These are phyloP conservation scores for Chlamydomonas schloesseri DNA, from an alignment of 139 green algal species.

Conservation along the genomic window DNA sequence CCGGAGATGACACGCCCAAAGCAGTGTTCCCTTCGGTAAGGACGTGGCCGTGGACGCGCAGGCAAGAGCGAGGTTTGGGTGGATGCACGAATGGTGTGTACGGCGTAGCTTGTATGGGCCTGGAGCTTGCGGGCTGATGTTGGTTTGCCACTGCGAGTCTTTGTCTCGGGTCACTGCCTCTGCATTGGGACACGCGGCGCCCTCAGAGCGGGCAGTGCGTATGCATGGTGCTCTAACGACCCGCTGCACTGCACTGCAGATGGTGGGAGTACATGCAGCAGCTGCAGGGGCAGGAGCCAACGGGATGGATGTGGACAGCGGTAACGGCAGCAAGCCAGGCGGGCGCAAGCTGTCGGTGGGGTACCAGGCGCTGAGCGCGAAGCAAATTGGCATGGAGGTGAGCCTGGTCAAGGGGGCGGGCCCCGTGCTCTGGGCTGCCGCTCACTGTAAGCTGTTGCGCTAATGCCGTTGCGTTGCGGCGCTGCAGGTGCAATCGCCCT, in stretches of 20 bases:
- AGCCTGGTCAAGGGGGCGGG: not conserved
- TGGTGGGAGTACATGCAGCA: slow-evolving; percentile 14
- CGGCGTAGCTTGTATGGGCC: too few relatives aligned
- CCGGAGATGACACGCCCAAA: slow-evolving; percentile 96
- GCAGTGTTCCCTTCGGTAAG: slow-evolving; percentile 89
- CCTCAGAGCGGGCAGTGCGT: too few relatives aligned
- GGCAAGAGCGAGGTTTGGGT: too few relatives aligned
- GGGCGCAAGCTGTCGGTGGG: slow-evolving; percentile 41
- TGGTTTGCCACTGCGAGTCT: not conserved
- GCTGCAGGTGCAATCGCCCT: slow-evolving; percentile 72
- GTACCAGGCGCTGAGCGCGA: slow-evolving; percentile 53
- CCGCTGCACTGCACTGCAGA: not conserved
- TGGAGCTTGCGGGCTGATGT: too few relatives aligned
- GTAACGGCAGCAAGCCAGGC: not conserved
- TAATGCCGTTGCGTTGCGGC: not conserved
- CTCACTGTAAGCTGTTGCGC: not conserved
- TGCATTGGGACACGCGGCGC: too few relatives aligned
- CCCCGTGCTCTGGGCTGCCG: not conserved
- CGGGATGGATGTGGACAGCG: slow-evolving; percentile 3
- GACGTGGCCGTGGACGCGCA: too few relatives aligned
- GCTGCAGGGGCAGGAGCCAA: not conserved
- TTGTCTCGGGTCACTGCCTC: too few relatives aligned
- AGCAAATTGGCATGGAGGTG: slow-evolving; percentile 76
- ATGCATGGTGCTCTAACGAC: too few relatives aligned
- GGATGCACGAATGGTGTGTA: too few relatives aligned